phyloP scores from a whole-genome alignment of 2,329 filamentous ascomycete genomes.

The Diaporthe australafricana region DNA sequence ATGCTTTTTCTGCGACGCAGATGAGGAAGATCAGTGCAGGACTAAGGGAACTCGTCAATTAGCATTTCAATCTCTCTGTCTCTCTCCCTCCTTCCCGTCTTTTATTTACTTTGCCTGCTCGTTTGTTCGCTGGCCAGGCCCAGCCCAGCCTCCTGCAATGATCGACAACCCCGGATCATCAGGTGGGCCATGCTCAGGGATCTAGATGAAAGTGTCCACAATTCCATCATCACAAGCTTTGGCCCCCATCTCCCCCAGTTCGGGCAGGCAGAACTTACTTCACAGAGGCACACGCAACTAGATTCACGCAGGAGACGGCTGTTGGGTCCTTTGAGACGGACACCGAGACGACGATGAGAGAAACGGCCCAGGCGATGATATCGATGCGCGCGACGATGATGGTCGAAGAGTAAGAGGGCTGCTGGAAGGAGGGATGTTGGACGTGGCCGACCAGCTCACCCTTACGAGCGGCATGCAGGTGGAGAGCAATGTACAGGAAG shows the following conservation, averaged over 20 bases:
- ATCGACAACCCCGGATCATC: conserved; percentile 34
- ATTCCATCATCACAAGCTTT: conserved; percentile 19
- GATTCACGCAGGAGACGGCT: conserved; percentile 40
- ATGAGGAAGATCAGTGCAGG: conserved; percentile 38
- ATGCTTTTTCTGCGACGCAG: conserved; percentile 40
- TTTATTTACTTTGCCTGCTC: not conserved
- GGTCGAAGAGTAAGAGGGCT: conserved; percentile 47
- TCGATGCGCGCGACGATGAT: conserved; percentile 45
- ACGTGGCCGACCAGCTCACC: conserved; percentile 39
- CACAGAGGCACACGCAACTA: conserved; percentile 43
- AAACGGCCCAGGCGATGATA: conserved; percentile 44
- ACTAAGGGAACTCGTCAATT: conserved; percentile 3
- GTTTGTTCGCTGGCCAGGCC: not conserved
- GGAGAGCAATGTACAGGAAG: conserved; percentile 46
- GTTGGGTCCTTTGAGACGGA: conserved; percentile 36
- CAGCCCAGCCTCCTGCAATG: conserved; percentile 17
- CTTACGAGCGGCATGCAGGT: conserved; percentile 44
- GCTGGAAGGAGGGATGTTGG: conserved; percentile 40
- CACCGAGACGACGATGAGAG: conserved; percentile 44
- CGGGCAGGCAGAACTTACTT: conserved; percentile 39
- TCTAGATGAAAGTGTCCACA: conserved; percentile 23
- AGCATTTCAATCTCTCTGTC: not conserved
- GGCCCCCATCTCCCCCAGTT: not conserved
- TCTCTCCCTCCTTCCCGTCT: not conserved
- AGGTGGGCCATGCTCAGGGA: conserved; percentile 25